These are phyloP conservation scores for Marchantia polymorpha DNA, from an alignment of 225 moss, liverwort and hornwort genomes.

Conservation along the genomic window DNA sequence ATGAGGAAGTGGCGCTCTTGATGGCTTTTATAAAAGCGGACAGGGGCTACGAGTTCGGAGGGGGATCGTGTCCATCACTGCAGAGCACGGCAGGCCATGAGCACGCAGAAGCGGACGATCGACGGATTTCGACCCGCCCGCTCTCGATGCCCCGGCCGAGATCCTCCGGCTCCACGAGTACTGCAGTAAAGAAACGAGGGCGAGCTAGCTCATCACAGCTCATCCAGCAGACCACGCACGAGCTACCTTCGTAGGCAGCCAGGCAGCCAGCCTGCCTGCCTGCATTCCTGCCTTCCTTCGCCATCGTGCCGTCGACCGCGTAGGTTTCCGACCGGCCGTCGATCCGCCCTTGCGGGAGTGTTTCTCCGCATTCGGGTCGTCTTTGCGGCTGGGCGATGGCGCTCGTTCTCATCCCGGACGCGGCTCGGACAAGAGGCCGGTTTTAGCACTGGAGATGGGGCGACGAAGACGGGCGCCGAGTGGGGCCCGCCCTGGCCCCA, in stretches of 20 bases:
- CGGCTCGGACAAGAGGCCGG: too few species aligned
- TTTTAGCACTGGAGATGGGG: too few species aligned
- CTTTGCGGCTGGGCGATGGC: too few species aligned
- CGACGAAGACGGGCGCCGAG: too few species aligned
- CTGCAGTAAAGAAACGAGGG: slow-evolving; percentile 10
- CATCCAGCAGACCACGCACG: slow-evolving; percentile 7
- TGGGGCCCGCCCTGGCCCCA: too few species aligned
- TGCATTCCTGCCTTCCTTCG: background rate
- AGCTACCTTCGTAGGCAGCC: background rate
- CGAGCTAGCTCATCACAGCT: slow-evolving; percentile 18
- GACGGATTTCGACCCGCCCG: background rate
- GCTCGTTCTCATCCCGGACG: too few species aligned
- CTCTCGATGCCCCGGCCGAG: background rate
- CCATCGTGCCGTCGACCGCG: background rate
- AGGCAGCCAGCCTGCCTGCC: too few species aligned
- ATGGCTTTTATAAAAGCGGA: background rate
- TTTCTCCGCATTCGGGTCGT: background rate
- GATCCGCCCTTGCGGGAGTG: background rate
- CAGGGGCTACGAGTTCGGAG: background rate
- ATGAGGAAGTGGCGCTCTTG: background rate
- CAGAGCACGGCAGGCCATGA: slow-evolving; percentile 15
- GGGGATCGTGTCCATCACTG: slow-evolving; percentile 2
- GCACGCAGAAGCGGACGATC: background rate
- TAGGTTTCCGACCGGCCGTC: background rate
- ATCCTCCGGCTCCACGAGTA: slow-evolving; percentile 5